Conservation (phyloP, 257 asterid genomes). For the Plantago major region DNA sequence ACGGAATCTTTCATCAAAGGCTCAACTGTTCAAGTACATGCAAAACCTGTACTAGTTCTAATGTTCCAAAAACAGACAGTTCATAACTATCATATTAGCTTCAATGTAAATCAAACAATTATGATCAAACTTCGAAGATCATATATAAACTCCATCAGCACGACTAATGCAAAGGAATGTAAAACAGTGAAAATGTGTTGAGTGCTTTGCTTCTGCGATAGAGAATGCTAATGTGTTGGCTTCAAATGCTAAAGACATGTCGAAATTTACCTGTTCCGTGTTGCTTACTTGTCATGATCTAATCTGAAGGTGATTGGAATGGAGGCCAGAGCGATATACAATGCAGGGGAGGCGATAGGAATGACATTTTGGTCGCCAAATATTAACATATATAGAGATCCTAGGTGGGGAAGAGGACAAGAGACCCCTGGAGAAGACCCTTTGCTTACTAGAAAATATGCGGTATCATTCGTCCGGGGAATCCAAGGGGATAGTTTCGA, state of each 20-base stretch:
- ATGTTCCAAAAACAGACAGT: too few species aligned
- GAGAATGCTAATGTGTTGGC: background rate
- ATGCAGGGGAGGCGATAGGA: slow-evolving; percentile 74
- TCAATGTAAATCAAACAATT: too few species aligned
- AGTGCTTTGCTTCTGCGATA: too few species aligned
- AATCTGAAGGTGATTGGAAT: slow-evolving; percentile 52
- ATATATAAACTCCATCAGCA: too few species aligned
- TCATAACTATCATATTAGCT: too few species aligned
- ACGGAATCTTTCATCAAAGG: background rate
- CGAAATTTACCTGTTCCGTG: background rate
- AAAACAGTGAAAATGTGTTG: too few species aligned
- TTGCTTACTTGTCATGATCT: background rate
- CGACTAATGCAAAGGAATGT: too few species aligned
- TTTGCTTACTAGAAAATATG: slow-evolving; percentile 39
- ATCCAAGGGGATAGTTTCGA: slow-evolving; percentile 62
- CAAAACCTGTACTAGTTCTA: background rate
- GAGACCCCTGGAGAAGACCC: slow-evolving; percentile 89
- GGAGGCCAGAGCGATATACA: slow-evolving; percentile 76
- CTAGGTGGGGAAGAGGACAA: slow-evolving; percentile 96
- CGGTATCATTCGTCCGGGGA: slow-evolving; percentile 67
- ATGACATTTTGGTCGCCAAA: slow-evolving; percentile 81
- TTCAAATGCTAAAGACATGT: background rate
- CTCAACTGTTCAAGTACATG: background rate
- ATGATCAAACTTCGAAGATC: too few species aligned
- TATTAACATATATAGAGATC: slow-evolving; percentile 71